Evolutionary conservation across 176 grass and related monocot species (phyloP), one percentile per base, ranked within the genome.

Genomic region (Oryza brachyantha): DNA sequence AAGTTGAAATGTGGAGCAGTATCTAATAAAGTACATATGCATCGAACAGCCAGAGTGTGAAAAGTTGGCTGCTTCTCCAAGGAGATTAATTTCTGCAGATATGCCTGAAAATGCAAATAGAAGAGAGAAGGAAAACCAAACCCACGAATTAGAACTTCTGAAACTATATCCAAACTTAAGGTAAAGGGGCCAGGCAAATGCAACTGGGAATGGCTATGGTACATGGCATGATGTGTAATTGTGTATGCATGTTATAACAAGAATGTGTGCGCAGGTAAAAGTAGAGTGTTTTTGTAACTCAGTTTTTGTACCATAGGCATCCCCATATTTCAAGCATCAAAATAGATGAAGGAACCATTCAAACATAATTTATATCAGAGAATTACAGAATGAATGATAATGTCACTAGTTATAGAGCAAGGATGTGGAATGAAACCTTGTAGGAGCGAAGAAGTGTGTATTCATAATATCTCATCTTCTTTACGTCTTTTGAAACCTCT

Each of bases 1-100:
- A 89, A 94, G 79, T 93, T 99, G 74, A 99, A 99, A 76, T 99
- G 96, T 29, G 96, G 85, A 16, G 86, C 96, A 77, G 79, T 80
- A 78, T 93, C 92, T 79, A 99, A 59, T 82, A 95, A 86, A 81
- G 81, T 80, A 84, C 92, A 93, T 31, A 99, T 79, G 45, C 96
- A 99, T 64, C 86, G 92, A 65, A 99, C 90, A 75, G 81, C 83
- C 60, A 95, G 81, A 61, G 45, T 76, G 76, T 81, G 75, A 72
- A 93, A 85, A 43, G 43, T 58, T 19, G 66, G 5, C 70, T 91
- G 72, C 81, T 91, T 99, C 82, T 99, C 91, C 90, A 95, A 84
- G 1, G 61, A 68, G 80, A 93, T 74, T 79, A 99, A 40, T 80
- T 89, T 94, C 64, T 87, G 83, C 21, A 98, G 83, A 63, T 94